phyloP scores from a whole-genome alignment of 768 basidiomycete genomes.

The Leccinum pellstonianum region DNA sequence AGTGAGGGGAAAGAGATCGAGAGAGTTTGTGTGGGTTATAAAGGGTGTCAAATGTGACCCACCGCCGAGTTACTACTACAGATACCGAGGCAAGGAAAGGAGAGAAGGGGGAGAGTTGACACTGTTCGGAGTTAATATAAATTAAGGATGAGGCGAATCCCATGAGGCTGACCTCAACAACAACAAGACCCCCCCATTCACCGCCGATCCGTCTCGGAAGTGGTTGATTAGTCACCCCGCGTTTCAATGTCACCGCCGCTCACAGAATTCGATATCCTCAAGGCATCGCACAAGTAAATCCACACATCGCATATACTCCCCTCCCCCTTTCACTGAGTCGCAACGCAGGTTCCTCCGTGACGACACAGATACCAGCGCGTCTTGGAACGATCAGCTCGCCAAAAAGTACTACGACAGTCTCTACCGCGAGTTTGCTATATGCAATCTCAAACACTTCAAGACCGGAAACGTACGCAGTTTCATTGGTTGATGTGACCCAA shows the following conservation, averaged over 20 bases:
- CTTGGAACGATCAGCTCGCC: conserved; percentile 85
- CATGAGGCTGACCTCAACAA: conserved; percentile 19
- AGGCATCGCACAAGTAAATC: conserved; percentile 62
- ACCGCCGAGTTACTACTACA: not conserved
- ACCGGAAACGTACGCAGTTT: conserved; percentile 67
- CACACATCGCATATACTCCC: not conserved
- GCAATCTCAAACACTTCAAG: conserved; percentile 96
- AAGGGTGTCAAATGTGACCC: not conserved
- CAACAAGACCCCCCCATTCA: too few species aligned
- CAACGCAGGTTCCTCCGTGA: conserved; percentile 71
- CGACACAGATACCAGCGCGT: conserved; percentile 29
- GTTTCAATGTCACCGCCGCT: not conserved
- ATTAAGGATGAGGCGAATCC: conserved; percentile 12
- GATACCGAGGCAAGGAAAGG: conserved; percentile 8
- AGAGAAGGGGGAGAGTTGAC: not conserved
- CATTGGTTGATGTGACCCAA: not conserved
- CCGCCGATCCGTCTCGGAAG: conserved; percentile 6
- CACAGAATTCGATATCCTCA: conserved; percentile 76
- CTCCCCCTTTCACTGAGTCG: not conserved
- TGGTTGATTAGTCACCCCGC: not conserved
- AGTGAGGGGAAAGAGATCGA: not conserved
- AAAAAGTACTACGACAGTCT: conserved; percentile 84
- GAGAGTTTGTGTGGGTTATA: conserved; percentile 9
- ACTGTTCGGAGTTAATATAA: not conserved
- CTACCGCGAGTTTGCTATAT: conserved; percentile 89